Evolutionary conservation across 257 asterid genomes (phyloP).

Genomic region (Rhazya stricta): DNA sequence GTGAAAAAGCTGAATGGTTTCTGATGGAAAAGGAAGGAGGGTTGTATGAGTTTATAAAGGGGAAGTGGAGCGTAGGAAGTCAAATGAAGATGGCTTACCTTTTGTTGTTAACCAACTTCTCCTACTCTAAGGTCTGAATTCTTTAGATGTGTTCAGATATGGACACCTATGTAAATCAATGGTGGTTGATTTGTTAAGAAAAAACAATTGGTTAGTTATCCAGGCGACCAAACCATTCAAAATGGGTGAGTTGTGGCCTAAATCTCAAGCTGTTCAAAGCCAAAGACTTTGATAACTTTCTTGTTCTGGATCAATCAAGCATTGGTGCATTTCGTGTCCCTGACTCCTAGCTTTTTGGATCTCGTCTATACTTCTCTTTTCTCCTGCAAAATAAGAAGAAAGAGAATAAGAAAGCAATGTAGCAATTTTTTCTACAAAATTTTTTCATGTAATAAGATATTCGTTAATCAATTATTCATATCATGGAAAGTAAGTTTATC

Average conservation of each 20-base stretch:
- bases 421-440: too few species aligned
- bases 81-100: conserved; percentile 20
- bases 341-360: conserved; percentile 1
- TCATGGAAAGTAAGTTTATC: too few species aligned
- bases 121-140: conserved; percentile 23
- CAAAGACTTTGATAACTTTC: background rate
- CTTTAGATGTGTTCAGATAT: background rate
- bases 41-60: conserved; percentile 13
- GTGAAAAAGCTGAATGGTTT: background rate
- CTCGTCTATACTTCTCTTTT: background rate
- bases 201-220: conserved; percentile 24
- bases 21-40: background rate
- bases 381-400: too few species aligned
- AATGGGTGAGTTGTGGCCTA: conserved; percentile 11
- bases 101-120: conserved; percentile 40
- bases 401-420: background rate
- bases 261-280: conserved; percentile 4
- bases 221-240: conserved; percentile 25
- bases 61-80: conserved; percentile 9
- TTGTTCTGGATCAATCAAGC: background rate
- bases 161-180: conserved; percentile 12
- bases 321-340: conserved; percentile 7
- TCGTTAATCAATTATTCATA: too few species aligned
- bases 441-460: too few species aligned
- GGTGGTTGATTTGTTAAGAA: too few species aligned